phyloP scores from a whole-genome alignment of 768 basidiomycete species.

The Pulveroboletus ravenelii region DNA sequence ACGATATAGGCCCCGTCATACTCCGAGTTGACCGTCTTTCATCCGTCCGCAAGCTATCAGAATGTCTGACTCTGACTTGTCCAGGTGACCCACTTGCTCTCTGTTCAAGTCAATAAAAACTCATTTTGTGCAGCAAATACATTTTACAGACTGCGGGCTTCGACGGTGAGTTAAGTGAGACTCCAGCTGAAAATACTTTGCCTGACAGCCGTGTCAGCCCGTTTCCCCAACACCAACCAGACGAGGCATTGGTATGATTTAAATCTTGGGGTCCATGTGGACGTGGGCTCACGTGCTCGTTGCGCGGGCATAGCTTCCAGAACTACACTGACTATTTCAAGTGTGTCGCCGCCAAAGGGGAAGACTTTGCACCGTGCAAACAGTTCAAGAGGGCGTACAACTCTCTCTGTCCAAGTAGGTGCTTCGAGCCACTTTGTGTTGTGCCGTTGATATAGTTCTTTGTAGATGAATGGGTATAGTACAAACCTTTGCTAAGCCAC shows the following conservation, averaged over 20 bases:
- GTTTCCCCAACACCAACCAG: constrained; percentile 90
- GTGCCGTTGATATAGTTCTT: constrained; percentile 7
- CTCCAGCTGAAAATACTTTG: neutral
- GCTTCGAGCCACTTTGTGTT: neutral
- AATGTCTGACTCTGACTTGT: constrained; percentile 61
- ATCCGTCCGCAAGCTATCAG: constrained; percentile 38
- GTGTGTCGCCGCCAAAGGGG: constrained; percentile 94
- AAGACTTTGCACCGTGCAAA: constrained; percentile 97
- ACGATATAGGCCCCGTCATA: constrained; percentile 32
- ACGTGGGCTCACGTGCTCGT: neutral
- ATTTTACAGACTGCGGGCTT: constrained; percentile 93
- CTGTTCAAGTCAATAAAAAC: constrained; percentile 1
- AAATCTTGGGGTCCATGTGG: neutral
- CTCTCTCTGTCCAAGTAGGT: constrained; percentile 96
- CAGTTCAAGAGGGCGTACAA: constrained; percentile 96
- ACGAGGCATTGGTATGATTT: constrained; percentile 84
- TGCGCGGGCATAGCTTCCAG: constrained; percentile 60
- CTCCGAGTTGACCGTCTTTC: constrained; percentile 32
- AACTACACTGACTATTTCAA: constrained; percentile 99
- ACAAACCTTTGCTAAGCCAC: neutral
- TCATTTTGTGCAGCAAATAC: constrained; percentile 58
- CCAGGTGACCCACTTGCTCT: constrained; percentile 40
- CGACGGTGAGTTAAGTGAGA: constrained; percentile 53
- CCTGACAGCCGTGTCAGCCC: constrained; percentile 46
- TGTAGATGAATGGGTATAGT: constrained; percentile 85